Percentiles rank a stretch among this genome's conserved stretches.
These are phyloP conservation scores for Serendipita vermifera DNA, from an alignment of 768 basidiomycete genomes.

Conservation along the genomic window DNA sequence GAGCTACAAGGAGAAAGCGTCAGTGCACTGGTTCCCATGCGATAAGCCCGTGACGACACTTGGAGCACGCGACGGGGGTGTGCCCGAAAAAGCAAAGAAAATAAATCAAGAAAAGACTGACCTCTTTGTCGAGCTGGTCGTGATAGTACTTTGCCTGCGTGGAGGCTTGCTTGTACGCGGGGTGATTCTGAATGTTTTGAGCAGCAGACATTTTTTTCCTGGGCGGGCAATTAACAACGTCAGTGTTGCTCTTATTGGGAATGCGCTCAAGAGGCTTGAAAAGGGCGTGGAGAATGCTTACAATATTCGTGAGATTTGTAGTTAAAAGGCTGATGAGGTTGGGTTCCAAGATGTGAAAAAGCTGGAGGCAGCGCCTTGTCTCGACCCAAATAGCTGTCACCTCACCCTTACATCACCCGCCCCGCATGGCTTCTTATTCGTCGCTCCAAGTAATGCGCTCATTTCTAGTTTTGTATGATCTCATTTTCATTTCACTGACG, in stretches of 20 bases:
- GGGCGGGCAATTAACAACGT: background rate
- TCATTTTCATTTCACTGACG: background rate
- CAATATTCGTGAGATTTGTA: background rate
- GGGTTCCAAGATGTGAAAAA: background rate
- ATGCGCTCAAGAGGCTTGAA: constrained; percentile 9
- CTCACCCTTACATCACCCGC: background rate
- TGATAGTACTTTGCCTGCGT: constrained; percentile 72
- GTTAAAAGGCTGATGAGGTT: background rate
- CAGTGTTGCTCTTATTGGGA: no score
- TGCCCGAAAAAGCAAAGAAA: background rate
- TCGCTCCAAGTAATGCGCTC: background rate
- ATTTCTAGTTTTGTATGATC: background rate
- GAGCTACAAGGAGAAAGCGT: constrained; percentile 22
- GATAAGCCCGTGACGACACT: constrained; percentile 7
- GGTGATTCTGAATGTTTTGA: constrained; percentile 80
- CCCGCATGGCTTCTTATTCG: constrained; percentile 8
- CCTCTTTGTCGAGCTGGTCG: constrained; percentile 93
- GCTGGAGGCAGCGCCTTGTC: background rate
- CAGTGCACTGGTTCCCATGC: background rate
- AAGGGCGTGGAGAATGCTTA: background rate
- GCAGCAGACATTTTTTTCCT: constrained; percentile 54
- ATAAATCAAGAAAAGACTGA: constrained; percentile 26
- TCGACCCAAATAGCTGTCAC: background rate
- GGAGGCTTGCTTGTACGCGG: constrained; percentile 70
- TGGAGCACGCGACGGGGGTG: constrained; percentile 3